Evolutionary conservation across 129 eudicot genomes (phyloP).

Genomic region (Sambucus nigra): DNA sequence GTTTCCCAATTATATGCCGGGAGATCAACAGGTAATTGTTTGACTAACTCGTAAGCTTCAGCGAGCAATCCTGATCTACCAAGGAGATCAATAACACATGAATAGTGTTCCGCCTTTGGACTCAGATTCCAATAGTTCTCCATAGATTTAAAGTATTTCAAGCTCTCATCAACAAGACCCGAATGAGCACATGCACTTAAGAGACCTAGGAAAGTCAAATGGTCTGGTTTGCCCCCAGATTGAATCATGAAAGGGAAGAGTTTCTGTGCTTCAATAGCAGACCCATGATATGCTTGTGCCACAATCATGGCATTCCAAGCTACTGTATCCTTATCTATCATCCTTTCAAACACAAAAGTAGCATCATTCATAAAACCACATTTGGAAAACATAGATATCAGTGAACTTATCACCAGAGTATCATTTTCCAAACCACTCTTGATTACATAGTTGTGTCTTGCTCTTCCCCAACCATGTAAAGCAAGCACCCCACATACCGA

Average conservation of each 20-base stretch:
- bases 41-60: slow-evolving; percentile 52
- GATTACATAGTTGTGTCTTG: slow-evolving; percentile 37
- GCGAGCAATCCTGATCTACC: slow-evolving; percentile 44
- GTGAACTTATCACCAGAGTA: slow-evolving; percentile 37
- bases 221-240: slow-evolving; percentile 38
- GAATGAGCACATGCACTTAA: slow-evolving; percentile 61
- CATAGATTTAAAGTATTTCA: slow-evolving; percentile 40
- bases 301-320: slow-evolving; percentile 61
- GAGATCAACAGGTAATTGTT: slow-evolving; percentile 33
- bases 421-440: slow-evolving; percentile 33
- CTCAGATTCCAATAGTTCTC: slow-evolving; percentile 30
- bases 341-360: slow-evolving; percentile 23
- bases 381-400: slow-evolving; percentile 73
- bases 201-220: slow-evolving; percentile 49
- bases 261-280: slow-evolving; percentile 33
- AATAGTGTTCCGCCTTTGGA: slow-evolving; percentile 40
- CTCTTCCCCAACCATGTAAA: slow-evolving; percentile 40
- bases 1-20: slow-evolving; percentile 60
- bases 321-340: slow-evolving; percentile 29
- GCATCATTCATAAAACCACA: slow-evolving; percentile 56
- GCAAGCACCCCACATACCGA: slow-evolving; percentile 54
- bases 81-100: slow-evolving; percentile 45
- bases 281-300: slow-evolving; percentile 52
- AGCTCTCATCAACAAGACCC: slow-evolving; percentile 48
- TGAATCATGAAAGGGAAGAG: slow-evolving; percentile 40